Base-by-base conservation (phyloP, 2,329 filamentous ascomycete genomes). In the Cladophialophora chaetospira region DNA sequence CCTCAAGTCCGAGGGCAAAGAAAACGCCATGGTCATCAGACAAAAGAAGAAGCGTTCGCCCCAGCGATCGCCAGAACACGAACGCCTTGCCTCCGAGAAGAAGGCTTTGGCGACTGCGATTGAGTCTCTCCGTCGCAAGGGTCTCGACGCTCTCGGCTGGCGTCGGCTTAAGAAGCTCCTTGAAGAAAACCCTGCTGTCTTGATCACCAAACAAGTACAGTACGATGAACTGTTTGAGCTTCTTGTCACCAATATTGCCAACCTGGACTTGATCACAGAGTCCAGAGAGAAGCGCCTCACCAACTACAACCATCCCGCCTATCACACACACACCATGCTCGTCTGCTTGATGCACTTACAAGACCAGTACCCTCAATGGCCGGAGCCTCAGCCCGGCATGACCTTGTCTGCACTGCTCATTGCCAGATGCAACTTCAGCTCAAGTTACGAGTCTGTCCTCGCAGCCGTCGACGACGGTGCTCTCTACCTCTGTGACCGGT, bases 361-460 rank as follows among this genome's bases (percentile, higher is more conserved):
- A 42, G 33, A 57, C 9, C 58, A 63, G 44, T 65, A 63, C 47
- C 60, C 60, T 15, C 57, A 60, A 9, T 62, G 55, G 54, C 59
- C 57, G n/a, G 60, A 65, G 26, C 60, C 60, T 36, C 55, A 61
- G 33, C 58, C 58, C n/a, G 59, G 60, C 11, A 62, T 65, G 58
- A 58, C 57, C 5, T 46, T 64, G 19, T 50, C 29, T 17, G 56
- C 62, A 13, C 57, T 64, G n/a, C 50, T 61, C 53, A 54, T 62
- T 40, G 61, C 56, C 26, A 54, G 56, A 57, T 57, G 57, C 47
- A 61, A 61, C 48, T 61, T 63, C 53, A 56, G 44, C 40, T 53
- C 57, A 21, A 50, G 53, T 26, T 64, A 51, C 44, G 46, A 35
- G 15, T 47, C 53, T 26, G 56, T 51, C 11, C 40, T 62, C 2